Percentiles rank a stretch among this genome's conserved stretches.
phyloP scores from a whole-genome alignment of 305 asterid species.

The Fraxinus baroniana region DNA sequence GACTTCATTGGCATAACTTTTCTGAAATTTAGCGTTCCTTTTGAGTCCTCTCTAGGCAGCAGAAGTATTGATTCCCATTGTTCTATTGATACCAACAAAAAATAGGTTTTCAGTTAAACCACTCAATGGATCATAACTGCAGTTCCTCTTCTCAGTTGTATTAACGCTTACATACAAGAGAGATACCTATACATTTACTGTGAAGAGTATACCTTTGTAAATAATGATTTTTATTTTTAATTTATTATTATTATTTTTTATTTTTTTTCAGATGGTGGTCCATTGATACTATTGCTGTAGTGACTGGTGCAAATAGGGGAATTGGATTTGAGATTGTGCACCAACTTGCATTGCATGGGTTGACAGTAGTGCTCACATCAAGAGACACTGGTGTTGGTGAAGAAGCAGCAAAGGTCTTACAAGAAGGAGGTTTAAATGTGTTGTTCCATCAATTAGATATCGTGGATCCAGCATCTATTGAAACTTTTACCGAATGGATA shows the following conservation, averaged over 20 bases:
- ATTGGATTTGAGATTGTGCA: slow-evolving; percentile 85
- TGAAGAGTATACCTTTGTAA: background rate
- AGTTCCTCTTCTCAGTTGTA: background rate
- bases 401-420: slow-evolving; percentile 75
- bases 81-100: background rate
- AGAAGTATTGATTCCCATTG: background rate
- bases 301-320: slow-evolving; percentile 92
- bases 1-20: background rate
- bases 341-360: slow-evolving; percentile 72
- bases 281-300: slow-evolving; percentile 68
- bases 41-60: background rate
- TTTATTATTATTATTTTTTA: too few relatives aligned
- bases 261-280: slow-evolving; percentile 81
- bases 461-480: slow-evolving; percentile 58
- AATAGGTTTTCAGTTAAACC: background rate
- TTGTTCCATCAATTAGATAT: slow-evolving; percentile 79
- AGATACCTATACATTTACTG: background rate
- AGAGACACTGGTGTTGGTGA: slow-evolving; percentile 71
- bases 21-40: background rate
- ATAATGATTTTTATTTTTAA: background rate
- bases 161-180: background rate
- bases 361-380: slow-evolving; percentile 84
- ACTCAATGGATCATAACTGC: background rate
- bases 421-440: slow-evolving; percentile 71
- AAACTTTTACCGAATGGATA: slow-evolving; percentile 60